Evolutionary conservation across 2,329 filamentous ascomycete genomes (phyloP), one percentile per base, ranked within the genome.

Genomic region (Cryphonectria naterciae): DNA sequence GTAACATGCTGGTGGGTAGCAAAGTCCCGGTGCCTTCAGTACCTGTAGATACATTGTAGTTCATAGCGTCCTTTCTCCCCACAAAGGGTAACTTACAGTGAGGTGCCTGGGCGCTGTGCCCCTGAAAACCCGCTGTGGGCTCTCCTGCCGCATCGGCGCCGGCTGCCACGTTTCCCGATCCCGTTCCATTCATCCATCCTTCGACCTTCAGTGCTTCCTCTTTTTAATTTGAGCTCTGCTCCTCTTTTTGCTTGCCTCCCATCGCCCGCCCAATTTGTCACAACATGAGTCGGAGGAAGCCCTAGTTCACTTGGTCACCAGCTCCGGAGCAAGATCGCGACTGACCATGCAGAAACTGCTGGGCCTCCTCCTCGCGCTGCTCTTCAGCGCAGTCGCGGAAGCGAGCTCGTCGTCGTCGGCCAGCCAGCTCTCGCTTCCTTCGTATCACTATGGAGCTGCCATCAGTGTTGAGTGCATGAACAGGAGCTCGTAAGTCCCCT

Each of bases 401-500:
- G 65, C 56, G 54, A 63, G 69, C 39, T 58, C 71, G 28, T 41
- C 79, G 8, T 49, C 71, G 28, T 22, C 79, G 8, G 75, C 75
- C 5, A 77, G 76, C 58, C 83, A 85, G 71, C 81, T 83, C 72
- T 78, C 81, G 37, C 81, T 90, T 61, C 88, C 89, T 0, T 89
- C 88, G 39, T 91, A 91, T 77, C 87, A 88, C 76, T 91, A 91
- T 77, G 89, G 89, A 75, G 90, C 91, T 19, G 80, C 87, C 15
- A 91, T 94, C 72, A 85, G 86, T 52, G 89, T 94, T 28, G 90
- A 91, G 77, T 94, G 92, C 83, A 87, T 94, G 84, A 92, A 92
- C 77, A 86, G 92, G 72, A 92, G 89, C 80, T 87, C 90, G 91
- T 93, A 76, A 82, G 89, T 85, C 28, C 64, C 62, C 35, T 71